phyloP scores from a whole-genome alignment of 2,329 filamentous ascomycete genomes.

The Sporothrix phasma region DNA sequence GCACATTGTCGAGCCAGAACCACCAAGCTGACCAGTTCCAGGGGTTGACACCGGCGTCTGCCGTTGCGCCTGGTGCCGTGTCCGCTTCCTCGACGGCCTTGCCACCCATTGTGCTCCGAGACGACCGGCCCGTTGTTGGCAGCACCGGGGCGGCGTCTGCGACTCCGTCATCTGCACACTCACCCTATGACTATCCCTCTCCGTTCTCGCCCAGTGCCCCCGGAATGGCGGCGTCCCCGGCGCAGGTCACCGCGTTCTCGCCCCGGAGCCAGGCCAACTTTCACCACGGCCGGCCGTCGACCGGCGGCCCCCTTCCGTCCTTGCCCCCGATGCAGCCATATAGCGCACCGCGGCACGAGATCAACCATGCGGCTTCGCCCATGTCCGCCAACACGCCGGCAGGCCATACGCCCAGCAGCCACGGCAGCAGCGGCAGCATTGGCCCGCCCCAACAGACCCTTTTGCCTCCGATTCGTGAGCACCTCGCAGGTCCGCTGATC shows the following conservation, averaged over 20 bases:
- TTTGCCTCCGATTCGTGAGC: constrained; percentile 3
- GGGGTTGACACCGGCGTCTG: constrained; percentile 7
- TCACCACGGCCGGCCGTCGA: neutral
- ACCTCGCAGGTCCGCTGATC: neutral
- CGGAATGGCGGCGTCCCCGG: neutral
- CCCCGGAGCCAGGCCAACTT: neutral
- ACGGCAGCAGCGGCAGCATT: neutral
- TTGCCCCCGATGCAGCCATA: constrained; percentile 28
- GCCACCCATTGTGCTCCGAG: neutral
- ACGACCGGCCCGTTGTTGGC: neutral
- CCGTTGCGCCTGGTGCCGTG: neutral
- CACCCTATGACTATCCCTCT: constrained; percentile 3
- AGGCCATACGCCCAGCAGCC: neutral
- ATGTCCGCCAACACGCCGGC: neutral
- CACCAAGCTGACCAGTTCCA: constrained; percentile 2
- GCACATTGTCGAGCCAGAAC: neutral
- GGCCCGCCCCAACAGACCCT: neutral
- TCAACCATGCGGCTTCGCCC: constrained; percentile 22
- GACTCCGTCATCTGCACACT: constrained; percentile 9
- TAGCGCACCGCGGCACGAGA: constrained; percentile 31
- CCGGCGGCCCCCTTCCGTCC: constrained; percentile 12
- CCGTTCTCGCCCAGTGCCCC: neutral
- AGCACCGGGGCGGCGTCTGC: neutral
- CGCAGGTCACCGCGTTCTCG: neutral
- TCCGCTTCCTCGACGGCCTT: neutral